Conservation (phyloP, 2,329 filamentous ascomycete genomes). For the Hypoxylon sp. region DNA sequence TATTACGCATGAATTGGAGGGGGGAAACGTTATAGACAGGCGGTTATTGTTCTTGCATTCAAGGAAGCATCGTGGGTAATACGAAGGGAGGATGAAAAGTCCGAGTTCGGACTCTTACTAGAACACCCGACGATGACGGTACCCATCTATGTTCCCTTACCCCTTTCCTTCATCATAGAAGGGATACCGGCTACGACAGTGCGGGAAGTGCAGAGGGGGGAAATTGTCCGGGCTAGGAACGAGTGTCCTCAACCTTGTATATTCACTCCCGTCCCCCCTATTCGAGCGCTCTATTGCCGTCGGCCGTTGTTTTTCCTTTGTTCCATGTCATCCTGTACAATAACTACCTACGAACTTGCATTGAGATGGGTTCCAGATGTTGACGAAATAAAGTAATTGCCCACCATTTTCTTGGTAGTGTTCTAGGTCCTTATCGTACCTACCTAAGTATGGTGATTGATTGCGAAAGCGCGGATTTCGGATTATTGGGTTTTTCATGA, state of each 20-base stretch:
- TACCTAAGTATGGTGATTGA: too few species aligned
- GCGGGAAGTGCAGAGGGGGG: constrained; percentile 16
- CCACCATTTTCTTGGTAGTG: too few species aligned
- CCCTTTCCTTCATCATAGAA: constrained; percentile 13
- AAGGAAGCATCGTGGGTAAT: constrained; percentile 32
- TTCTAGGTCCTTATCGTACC: too few species aligned
- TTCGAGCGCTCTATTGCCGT: constrained; percentile 35
- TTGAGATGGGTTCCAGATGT: constrained; percentile 28
- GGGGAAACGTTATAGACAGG: constrained; percentile 37
- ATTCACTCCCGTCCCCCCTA: constrained; percentile 37
- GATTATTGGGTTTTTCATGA: too few species aligned
- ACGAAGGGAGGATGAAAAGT: constrained; percentile 29
- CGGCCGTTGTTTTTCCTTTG: constrained; percentile 42
- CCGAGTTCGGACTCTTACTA: constrained; percentile 30
- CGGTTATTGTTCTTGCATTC: constrained; percentile 36
- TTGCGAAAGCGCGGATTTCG: too few species aligned
- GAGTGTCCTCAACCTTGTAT: constrained; percentile 39
- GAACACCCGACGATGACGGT: constrained; percentile 18
- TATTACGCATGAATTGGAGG: constrained; percentile 34
- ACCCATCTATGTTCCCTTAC: not conserved
- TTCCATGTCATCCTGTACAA: constrained; percentile 44
- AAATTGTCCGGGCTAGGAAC: constrained; percentile 17
- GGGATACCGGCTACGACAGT: constrained; percentile 14
- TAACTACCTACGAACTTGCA: constrained; percentile 42
- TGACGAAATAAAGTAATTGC: constrained; percentile 36